Evolutionary conservation across 495 filamentous ascomycete species (phyloP).

Genomic region (Penicillium atrosanguineum): DNA sequence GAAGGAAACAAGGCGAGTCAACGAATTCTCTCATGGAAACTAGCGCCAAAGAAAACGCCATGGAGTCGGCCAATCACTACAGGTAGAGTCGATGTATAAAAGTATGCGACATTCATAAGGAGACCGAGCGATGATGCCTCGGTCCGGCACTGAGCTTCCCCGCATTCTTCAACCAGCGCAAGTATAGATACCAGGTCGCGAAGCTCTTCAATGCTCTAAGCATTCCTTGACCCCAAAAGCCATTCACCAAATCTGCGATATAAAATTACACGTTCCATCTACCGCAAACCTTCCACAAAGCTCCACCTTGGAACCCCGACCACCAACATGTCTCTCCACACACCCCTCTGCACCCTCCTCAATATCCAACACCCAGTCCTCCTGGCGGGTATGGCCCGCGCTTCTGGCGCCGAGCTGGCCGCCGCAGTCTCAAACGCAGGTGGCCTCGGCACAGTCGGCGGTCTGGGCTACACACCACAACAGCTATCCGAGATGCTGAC

Average conservation of each 20-base stretch:
- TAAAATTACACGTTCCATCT: background rate
- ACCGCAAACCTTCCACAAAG: background rate
- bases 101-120: constrained; percentile 5
- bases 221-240: background rate
- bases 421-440: constrained; percentile 87
- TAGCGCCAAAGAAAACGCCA: background rate
- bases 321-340: constrained; percentile 56
- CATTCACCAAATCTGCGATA: background rate
- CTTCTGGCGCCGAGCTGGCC: constrained; percentile 71
- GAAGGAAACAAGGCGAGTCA: background rate
- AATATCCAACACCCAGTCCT: constrained; percentile 79
- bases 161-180: constrained; percentile 18
- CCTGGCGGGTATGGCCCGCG: constrained; percentile 86
- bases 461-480: constrained; percentile 76
- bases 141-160: constrained; percentile 29
- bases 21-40: background rate
- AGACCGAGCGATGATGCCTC: constrained; percentile 16
- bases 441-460: constrained; percentile 81
- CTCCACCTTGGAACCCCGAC: background rate
- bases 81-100: constrained; percentile 1
- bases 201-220: background rate
- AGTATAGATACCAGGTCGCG: background rate
- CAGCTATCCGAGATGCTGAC: constrained; percentile 78
- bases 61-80: background rate
- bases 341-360: constrained; percentile 72